phyloP scores from a whole-genome alignment of 1,284 basidiomycete species.

The Ustilago bromivora region DNA sequence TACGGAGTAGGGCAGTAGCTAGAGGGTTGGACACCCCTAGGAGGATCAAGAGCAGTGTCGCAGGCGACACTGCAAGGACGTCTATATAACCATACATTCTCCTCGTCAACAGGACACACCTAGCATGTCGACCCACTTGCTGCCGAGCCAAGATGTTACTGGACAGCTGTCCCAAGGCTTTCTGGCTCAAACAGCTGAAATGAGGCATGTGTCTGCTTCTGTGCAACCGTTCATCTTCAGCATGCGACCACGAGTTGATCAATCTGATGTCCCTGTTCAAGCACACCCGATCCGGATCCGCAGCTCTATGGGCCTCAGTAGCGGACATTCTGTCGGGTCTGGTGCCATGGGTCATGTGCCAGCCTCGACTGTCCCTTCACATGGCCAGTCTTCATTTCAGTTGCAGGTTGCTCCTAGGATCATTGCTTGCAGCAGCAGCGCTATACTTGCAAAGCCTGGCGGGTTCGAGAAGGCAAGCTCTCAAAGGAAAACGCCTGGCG shows the following conservation, averaged over 20 bases:
- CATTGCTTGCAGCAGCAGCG: background rate
- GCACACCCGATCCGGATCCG: background rate
- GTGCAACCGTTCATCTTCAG: background rate
- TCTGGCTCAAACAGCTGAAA: background rate
- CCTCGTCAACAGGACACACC: slow-evolving; percentile 22
- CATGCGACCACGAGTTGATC: background rate
- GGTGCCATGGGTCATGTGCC: background rate
- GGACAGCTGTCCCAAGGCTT: background rate
- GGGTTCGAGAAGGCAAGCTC: background rate
- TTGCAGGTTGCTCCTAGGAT: background rate
- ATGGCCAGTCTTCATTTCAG: background rate
- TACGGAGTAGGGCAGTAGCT: too few species aligned
- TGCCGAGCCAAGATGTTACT: slow-evolving; percentile 31
- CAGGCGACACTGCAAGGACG: too few species aligned
- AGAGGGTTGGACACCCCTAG: too few species aligned
- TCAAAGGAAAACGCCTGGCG: background rate
- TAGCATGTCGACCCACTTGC: slow-evolving; percentile 21
- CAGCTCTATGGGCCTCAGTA: background rate
- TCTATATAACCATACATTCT: too few species aligned
- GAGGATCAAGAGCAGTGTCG: too few species aligned
- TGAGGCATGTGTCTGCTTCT: background rate
- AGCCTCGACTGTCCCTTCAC: background rate
- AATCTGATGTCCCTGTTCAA: background rate
- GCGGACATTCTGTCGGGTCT: background rate
- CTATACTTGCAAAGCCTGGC: background rate